Base-by-base conservation (phyloP, 768 basidiomycete genomes). In the Russula virescens region DNA sequence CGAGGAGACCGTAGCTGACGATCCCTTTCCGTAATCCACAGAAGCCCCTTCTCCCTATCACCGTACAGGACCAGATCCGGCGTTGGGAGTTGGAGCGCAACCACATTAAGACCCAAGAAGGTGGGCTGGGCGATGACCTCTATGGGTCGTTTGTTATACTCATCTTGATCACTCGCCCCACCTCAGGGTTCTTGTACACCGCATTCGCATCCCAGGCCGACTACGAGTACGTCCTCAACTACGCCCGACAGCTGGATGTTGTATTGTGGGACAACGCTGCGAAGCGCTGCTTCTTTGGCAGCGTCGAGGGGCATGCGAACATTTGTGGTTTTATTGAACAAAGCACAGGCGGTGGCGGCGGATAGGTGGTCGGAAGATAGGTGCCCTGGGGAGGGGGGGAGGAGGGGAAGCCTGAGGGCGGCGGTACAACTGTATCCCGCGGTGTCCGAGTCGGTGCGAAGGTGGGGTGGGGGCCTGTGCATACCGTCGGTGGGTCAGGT, bases 41-140 rank as follows among this genome's bases (percentile, higher is more conserved):
- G 91, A 92, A 91, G 71, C 95, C 95, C 10, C 77, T 98, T 16
- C 79, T 99, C 25, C 96, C 97, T 31, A 94, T 97, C 48, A 98
- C 97, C 0, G 96, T 99, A 0, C 94, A 97, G 71, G 96, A 99
- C 75, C 96, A 98, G 75, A 91, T 99, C 64, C 86, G 96, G 61
- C 79, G 98, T 19, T 99, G 97, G 94, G 95, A 99, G 74, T 80
- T 95, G 48, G 97, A 98, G 77, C 84, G 89, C 74, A 94, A 97
- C 72, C 84, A 97, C 57, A 78, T 98, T 11, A 88, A 90, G 69
- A 87, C 90, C 46, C 80, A 86, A 72, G 91, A 96, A 81, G 93
- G 95, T 93, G 71, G 61, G 76, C 72, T 18, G 21, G 26, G n/a
- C 55, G 2, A 8, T 56, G 2, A 8, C 51, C n/a, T 52, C 9